These are phyloP conservation scores for Malus hybrid DNA, from an alignment of 331 rosid genomes.

Conservation along the genomic window DNA sequence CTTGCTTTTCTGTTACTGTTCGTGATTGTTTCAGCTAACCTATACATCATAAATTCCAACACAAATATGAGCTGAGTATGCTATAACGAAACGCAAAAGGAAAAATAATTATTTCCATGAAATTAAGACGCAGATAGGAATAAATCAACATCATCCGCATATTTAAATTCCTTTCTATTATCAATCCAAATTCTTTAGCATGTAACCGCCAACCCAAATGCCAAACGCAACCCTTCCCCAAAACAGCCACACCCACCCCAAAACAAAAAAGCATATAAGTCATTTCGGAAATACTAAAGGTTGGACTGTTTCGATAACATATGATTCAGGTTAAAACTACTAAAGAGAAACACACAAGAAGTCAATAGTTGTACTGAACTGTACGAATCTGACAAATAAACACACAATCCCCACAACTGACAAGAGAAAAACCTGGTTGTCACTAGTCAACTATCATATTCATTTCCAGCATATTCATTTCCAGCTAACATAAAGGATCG, in stretches of 20 bases:
- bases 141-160: neutral
- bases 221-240: neutral
- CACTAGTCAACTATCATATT: neutral
- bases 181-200: neutral
- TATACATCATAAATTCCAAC: slow-evolving; percentile 14
- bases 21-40: slow-evolving; percentile 51
- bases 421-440: neutral
- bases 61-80: neutral
- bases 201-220: neutral
- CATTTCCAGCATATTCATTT: neutral
- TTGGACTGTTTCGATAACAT: neutral
- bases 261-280: neutral
- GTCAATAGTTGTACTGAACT: neutral
- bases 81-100: neutral
- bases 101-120: neutral
- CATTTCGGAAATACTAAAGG: neutral
- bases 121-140: neutral
- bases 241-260: neutral
- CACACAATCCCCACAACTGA: neutral
- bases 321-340: neutral
- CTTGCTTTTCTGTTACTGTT: slow-evolving; percentile 14
- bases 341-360: neutral
- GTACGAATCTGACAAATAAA: neutral
- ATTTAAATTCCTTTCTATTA: no score
- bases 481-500: neutral